A percentile compares a stretch with the other conserved stretches of the same genome.
Conservation (phyloP, 345 rosid genomes). For the Corchorus capsularis region DNA sequence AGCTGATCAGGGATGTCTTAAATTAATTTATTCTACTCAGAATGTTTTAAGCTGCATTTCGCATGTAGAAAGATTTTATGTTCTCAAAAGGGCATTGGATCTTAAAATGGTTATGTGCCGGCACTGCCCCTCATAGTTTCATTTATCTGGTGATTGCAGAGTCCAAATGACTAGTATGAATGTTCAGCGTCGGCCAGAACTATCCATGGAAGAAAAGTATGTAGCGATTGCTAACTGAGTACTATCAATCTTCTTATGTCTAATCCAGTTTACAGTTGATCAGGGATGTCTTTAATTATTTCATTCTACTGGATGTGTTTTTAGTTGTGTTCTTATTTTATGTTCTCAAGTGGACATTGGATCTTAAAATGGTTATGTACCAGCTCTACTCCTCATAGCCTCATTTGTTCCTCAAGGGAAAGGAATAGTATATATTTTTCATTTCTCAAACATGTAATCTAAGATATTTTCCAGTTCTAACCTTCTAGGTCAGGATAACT, state of each 20-base stretch:
- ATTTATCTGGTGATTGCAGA: conserved; percentile 37
- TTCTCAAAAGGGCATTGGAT: neutral
- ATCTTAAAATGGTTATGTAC: neutral
- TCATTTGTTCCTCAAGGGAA: neutral
- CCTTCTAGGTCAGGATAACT: neutral
- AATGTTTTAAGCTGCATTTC: neutral
- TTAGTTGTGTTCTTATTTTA: too few species aligned
- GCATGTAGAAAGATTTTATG: neutral
- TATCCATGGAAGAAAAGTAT: conserved; percentile 80
- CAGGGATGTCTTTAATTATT: neutral
- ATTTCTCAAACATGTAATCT: too few species aligned
- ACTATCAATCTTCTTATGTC: neutral
- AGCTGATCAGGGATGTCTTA: conserved; percentile 5
- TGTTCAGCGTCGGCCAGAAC: conserved; percentile 56
- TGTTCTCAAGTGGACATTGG: neutral
- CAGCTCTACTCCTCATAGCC: neutral
- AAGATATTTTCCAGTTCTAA: neutral
- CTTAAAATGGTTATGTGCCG: neutral
- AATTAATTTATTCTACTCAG: neutral
- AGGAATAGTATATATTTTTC: neutral
- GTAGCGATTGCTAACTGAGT: too few species aligned
- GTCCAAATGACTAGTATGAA: conserved; percentile 42
- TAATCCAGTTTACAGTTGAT: neutral
- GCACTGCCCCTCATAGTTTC: neutral
- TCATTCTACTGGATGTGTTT: neutral